Conservation (phyloP, 306 rosid species). For the Hippophae tibetana region DNA sequence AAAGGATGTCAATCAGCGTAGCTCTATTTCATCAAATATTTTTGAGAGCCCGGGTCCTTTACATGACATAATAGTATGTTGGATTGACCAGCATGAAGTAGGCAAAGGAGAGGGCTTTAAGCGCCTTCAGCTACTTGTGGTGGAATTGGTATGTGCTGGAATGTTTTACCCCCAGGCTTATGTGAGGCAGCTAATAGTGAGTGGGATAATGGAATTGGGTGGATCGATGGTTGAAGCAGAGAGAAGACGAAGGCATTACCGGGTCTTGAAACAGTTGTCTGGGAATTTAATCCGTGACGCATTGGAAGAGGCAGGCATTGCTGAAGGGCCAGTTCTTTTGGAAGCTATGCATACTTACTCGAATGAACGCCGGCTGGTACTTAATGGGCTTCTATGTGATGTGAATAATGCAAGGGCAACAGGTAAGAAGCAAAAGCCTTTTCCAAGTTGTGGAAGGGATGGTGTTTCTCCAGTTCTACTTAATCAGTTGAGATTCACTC, state of each 20-base stretch:
- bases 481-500: conserved; percentile 40
- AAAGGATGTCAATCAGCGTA: conserved; percentile 26
- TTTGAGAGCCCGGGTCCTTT: conserved; percentile 91
- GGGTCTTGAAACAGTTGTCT: conserved; percentile 67
- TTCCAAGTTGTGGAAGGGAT: conserved; percentile 41
- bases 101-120: conserved; percentile 72
- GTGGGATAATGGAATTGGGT: conserved; percentile 75
- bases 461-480: conserved; percentile 30
- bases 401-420: conserved; percentile 24
- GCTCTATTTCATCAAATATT: conserved; percentile 25
- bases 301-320: conserved; percentile 57
- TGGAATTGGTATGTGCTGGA: conserved; percentile 70
- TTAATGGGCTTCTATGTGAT: conserved; percentile 36
- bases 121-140: conserved; percentile 65
- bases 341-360: conserved; percentile 58
- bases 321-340: conserved; percentile 45
- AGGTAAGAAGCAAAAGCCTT: conserved; percentile 31
- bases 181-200: conserved; percentile 84
- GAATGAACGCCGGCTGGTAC: conserved; percentile 72
- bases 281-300: conserved; percentile 44
- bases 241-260: conserved; percentile 56
- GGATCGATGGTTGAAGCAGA: conserved; percentile 44
- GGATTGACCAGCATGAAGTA: conserved; percentile 95
- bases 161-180: conserved; percentile 79
- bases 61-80: conserved; percentile 83